A percentile compares a stretch with the other conserved stretches of the same genome.
These are phyloP conservation scores for Rhododendron mucronatum DNA, from an alignment of 148 eudicot genomes.

Conservation along the genomic window DNA sequence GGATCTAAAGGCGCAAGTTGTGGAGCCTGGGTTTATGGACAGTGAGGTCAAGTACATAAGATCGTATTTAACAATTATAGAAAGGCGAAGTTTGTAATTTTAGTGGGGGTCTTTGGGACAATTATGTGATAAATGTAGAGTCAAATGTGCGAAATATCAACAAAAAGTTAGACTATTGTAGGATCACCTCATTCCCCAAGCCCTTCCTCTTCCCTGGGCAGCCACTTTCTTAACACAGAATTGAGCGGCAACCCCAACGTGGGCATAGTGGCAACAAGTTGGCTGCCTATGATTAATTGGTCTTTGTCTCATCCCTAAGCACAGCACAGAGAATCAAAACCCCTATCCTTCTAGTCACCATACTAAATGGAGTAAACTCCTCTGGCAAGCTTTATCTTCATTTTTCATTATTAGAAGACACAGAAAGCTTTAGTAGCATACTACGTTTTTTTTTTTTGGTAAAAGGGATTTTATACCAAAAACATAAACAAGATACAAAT, in stretches of 20 bases:
- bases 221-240: neutral
- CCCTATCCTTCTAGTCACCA: neutral
- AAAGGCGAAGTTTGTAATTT: no score
- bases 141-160: no score
- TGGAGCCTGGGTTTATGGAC: no score
- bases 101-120: no score
- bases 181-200: no score
- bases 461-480: no score
- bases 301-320: neutral
- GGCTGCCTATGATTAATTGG: neutral
- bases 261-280: neutral
- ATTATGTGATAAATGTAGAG: no score
- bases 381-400: neutral
- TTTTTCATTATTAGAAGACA: neutral
- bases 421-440: neutral
- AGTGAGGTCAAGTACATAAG: no score
- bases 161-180: no score
- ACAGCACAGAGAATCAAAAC: neutral
- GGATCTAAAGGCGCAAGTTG: no score
- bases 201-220: neutral
- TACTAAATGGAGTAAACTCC: neutral
- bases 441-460: neutral
- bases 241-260: neutral
- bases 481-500: no score
- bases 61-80: no score